Percentiles rank a stretch among this genome's conserved stretches.
Evolutionary conservation across 805 yeast species (phyloP).

Genomic region (Kregervanrija delftensis): DNA sequence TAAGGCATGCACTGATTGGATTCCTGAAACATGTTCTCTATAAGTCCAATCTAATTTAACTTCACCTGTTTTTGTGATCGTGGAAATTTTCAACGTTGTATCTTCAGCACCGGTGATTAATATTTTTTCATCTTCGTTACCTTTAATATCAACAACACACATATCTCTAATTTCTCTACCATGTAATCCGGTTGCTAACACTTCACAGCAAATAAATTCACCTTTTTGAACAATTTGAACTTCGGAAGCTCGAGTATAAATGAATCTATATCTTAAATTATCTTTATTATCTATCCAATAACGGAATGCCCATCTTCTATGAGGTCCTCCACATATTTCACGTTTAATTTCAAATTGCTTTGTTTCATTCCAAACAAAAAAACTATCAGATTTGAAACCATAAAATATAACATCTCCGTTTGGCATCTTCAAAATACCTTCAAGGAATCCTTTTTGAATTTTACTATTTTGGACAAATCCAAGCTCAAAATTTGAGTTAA

Average conservation of each 20-base stretch:
- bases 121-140: conserved; percentile 28
- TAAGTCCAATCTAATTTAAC: conserved; percentile 50
- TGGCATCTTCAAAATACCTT: conserved; percentile 51
- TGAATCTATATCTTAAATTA: conserved; percentile 34
- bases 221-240: conserved; percentile 34
- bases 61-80: conserved; percentile 33
- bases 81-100: conserved; percentile 62
- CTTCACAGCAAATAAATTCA: conserved; percentile 12
- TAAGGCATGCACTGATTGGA: conserved; percentile 67
- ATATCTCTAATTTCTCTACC: conserved; percentile 87
- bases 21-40: conserved; percentile 82
- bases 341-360: conserved; percentile 61
- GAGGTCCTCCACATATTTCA: conserved; percentile 86
- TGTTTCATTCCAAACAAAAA: conserved; percentile 79
- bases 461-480: conserved; percentile 40
- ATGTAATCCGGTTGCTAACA: conserved; percentile 63
- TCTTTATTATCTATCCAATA: conserved; percentile 12
- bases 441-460: conserved; percentile 70
- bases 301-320: conserved; percentile 70
- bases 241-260: conserved; percentile 52
- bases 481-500: conserved; percentile 11
- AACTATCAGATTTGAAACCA: conserved; percentile 78
- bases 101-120: conserved; percentile 86
- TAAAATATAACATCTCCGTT: conserved; percentile 47
- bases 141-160: conserved; percentile 34